A percentile compares a stretch with the other conserved stretches of the same genome.
These are phyloP conservation scores for Coix lacrymajobi DNA, from an alignment of 176 grass and related monocot species.

Conservation along the genomic window DNA sequence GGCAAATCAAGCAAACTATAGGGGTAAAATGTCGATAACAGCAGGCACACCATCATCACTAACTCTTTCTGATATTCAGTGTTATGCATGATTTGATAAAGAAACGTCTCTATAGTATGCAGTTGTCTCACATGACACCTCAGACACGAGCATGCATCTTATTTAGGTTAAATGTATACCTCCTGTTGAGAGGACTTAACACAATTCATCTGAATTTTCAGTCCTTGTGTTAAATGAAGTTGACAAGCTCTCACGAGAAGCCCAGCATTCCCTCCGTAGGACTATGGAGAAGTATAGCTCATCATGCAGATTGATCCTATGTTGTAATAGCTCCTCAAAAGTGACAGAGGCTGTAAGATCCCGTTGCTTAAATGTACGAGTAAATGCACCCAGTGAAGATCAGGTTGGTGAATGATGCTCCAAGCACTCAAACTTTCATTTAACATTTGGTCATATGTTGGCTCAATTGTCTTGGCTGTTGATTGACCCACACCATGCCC, in stretches of 20 bases:
- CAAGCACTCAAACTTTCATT: background rate
- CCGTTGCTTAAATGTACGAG: slow-evolving; percentile 77
- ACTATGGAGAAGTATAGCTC: slow-evolving; percentile 99
- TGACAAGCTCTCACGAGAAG: slow-evolving; percentile 95
- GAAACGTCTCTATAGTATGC: background rate
- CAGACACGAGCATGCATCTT: background rate
- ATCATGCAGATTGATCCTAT: slow-evolving; percentile 87
- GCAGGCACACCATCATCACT: background rate
- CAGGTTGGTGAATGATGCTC: slow-evolving; percentile 48
- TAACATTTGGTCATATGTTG: background rate
- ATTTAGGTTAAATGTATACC: background rate
- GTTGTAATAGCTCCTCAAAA: slow-evolving; percentile 98
- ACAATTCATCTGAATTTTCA: slow-evolving; percentile 27
- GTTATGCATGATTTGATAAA: background rate
- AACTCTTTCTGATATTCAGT: background rate
- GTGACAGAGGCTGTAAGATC: slow-evolving; percentile 95
- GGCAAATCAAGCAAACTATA: background rate
- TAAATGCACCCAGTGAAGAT: slow-evolving; percentile 84
- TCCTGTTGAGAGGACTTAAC: background rate
- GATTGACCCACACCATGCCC: background rate
- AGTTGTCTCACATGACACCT: background rate
- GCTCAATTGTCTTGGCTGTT: background rate
- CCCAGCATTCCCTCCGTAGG: slow-evolving; percentile 91
- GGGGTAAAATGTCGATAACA: background rate
- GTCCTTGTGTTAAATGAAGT: slow-evolving; percentile 95